phyloP scores from a whole-genome alignment of 192 early-diverging fungal genomes.

The Chytriomyces confervae region DNA sequence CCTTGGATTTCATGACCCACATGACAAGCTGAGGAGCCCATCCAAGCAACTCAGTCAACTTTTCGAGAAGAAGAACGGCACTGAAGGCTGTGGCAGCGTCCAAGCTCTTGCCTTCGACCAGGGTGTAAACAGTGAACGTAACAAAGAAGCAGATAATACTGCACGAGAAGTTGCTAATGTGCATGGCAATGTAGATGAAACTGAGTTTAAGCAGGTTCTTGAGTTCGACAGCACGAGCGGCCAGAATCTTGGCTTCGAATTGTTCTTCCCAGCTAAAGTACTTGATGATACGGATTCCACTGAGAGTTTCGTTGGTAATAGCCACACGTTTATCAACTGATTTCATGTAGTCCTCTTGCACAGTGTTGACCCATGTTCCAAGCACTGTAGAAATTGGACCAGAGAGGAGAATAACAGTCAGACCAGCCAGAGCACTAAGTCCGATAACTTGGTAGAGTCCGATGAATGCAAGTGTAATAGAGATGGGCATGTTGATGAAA shows the following conservation, averaged over 20 bases:
- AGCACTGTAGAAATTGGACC: constrained; percentile 37
- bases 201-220: constrained; percentile 27
- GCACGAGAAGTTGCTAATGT: constrained; percentile 17
- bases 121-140: constrained; percentile 60
- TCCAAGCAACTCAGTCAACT: constrained; percentile 30
- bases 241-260: constrained; percentile 39
- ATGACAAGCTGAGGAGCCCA: constrained; percentile 37
- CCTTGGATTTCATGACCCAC: constrained; percentile 53
- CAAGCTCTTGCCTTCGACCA: constrained; percentile 43
- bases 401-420: constrained; percentile 38
- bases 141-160: constrained; percentile 46
- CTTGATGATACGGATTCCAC: constrained; percentile 69
- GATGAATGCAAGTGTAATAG: constrained; percentile 31
- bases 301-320: constrained; percentile 76
- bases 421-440: constrained; percentile 41
- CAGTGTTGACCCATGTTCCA: constrained; percentile 32
- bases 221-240: constrained; percentile 41
- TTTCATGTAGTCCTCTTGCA: constrained; percentile 44
- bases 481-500: constrained; percentile 31
- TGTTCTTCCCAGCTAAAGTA: constrained; percentile 53
- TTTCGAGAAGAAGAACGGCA: constrained; percentile 40
- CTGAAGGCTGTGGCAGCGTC: constrained; percentile 58
- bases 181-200: constrained; percentile 28
- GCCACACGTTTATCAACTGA: constrained; percentile 77
- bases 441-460: constrained; percentile 44